phyloP scores from a whole-genome alignment of 768 basidiomycete species.

The Suillus plorans region DNA sequence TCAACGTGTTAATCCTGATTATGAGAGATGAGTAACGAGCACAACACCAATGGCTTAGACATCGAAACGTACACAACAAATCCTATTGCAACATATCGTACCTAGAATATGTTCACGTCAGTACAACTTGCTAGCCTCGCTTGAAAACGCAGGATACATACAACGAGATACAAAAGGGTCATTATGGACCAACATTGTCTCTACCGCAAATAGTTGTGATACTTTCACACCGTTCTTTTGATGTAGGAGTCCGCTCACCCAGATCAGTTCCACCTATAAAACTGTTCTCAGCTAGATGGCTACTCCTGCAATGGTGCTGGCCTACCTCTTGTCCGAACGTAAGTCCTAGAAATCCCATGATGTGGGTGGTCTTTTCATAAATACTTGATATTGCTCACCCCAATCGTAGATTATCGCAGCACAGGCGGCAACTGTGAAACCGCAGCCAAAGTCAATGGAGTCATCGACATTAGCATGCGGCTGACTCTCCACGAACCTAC shows the following conservation, averaged over 20 bases:
- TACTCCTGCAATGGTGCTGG: background rate
- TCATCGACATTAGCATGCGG: background rate
- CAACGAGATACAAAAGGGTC: background rate
- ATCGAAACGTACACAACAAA: background rate
- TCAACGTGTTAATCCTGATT: rapidly evolving
- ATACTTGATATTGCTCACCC: background rate
- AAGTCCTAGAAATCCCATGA: background rate
- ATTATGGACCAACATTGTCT: background rate
- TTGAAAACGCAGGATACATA: background rate
- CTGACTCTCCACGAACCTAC: background rate
- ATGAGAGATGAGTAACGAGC: background rate
- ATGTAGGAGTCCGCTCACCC: background rate
- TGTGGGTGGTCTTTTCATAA: background rate
- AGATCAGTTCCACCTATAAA: background rate
- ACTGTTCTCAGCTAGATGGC: background rate
- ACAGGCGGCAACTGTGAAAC: background rate
- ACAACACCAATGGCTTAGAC: background rate
- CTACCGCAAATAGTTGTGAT: background rate
- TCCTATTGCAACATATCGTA: background rate
- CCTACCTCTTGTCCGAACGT: background rate
- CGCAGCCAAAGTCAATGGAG: background rate
- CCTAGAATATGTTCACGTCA: background rate
- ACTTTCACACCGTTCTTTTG: background rate
- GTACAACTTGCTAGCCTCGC: background rate
- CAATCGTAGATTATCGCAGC: background rate